Percentiles rank a stretch among this genome's conserved stretches.
phyloP scores from a whole-genome alignment of 805 yeast species.

The Saturnispora silvae region DNA sequence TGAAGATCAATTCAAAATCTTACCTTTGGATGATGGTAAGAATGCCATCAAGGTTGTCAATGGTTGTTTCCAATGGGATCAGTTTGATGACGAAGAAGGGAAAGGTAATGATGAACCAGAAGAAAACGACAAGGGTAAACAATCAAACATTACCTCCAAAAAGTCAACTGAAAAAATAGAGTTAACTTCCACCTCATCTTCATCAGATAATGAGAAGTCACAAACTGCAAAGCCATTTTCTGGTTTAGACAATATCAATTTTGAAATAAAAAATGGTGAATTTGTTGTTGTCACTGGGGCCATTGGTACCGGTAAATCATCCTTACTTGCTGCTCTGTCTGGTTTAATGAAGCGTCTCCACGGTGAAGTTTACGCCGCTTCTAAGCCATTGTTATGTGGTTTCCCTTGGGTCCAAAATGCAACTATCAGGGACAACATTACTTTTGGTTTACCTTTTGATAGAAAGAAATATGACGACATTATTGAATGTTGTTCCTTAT shows the following conservation, averaged over 20 bases:
- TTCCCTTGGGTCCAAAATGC: slow-evolving; percentile 79
- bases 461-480: slow-evolving; percentile 41
- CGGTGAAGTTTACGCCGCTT: slow-evolving; percentile 46
- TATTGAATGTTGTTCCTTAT: slow-evolving; percentile 55
- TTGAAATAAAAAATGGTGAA: slow-evolving; percentile 52
- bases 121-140: neutral
- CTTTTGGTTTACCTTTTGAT: slow-evolving; percentile 52
- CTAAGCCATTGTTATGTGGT: slow-evolving; percentile 45
- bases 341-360: slow-evolving; percentile 53
- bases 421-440: slow-evolving; percentile 63
- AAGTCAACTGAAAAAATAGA: neutral
- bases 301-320: slow-evolving; percentile 59
- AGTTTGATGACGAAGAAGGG: slow-evolving; percentile 28
- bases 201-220: neutral
- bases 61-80: slow-evolving; percentile 63
- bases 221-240: slow-evolving; percentile 20
- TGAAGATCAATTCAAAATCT: slow-evolving; percentile 22
- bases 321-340: slow-evolving; percentile 57
- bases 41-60: slow-evolving; percentile 40
- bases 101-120: slow-evolving; percentile 11
- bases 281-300: slow-evolving; percentile 69
- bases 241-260: slow-evolving; percentile 42
- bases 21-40: slow-evolving; percentile 15
- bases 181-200: neutral
- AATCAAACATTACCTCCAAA: neutral